Evolutionary conservation across 495 filamentous ascomycete species (phyloP), one percentile per base, ranked within the genome.

Genomic region (Friedmanniomyces simplex): DNA sequence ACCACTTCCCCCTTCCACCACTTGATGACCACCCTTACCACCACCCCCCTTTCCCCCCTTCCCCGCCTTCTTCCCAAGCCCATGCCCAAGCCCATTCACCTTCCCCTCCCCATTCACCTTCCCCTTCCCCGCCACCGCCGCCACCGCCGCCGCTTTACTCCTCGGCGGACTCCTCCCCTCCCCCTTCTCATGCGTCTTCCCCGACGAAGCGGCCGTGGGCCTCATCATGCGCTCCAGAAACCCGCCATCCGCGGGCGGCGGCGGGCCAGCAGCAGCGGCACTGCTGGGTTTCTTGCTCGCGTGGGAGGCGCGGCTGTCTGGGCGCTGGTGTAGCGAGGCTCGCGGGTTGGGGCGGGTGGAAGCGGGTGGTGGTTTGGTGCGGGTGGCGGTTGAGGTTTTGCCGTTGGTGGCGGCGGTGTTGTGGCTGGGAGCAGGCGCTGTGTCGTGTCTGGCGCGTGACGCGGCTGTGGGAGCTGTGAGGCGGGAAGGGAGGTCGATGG

Each of bases 191-290:
- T 85, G 77, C 0, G 81, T 78, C 71, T 91, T 95, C 66, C 78
- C 85, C 6, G 87, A 79, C 30, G 85, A 90, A 55, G 81, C 81
- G 22, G 86, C 81, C 10, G 90, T 96, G 3, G 89, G 90, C 12
- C 89, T 81, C 88, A 89, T 95, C 90, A 96, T 95, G 55, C 90
- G 77, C 8, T 87, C 88, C 16, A 96, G 76, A 71, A 96, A 96
- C 2, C 84, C 71, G 53, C 89, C 85, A 63, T 87, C 83, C 11
- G 66, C 24, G 28, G 28, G 28, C 41, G 52, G 50, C 4, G 60
- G 50, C 18, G 39, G n/a, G n/a, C n/a, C n/a, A n/a, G n/a, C n/a
- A n/a, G n/a, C n/a, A n/a, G n/a, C n/a, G n/a, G n/a, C n/a, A n/a
- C n/a, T n/a, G n/a, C n/a, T 52, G 4, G 64, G 54, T 1, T 84